Conservation (phyloP, 345 rosid genomes). For the Aegle marmelos region DNA sequence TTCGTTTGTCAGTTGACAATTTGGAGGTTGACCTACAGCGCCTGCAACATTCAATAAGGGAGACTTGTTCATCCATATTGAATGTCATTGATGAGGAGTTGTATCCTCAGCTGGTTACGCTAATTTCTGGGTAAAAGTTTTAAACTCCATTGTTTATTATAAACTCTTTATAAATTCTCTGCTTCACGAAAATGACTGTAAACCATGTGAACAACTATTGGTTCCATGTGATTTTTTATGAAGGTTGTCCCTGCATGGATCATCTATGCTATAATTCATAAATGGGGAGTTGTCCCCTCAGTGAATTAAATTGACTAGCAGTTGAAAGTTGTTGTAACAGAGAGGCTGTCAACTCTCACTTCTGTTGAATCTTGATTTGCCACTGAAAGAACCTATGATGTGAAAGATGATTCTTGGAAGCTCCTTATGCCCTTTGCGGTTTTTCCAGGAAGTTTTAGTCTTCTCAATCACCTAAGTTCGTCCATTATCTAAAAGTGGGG, state of each 20-base stretch:
- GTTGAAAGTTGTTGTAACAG: not conserved
- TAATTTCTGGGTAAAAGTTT: conserved; percentile 74
- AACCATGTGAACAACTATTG: not conserved
- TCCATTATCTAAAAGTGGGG: not conserved
- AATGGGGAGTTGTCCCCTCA: not conserved
- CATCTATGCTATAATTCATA: not conserved
- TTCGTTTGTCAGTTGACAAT: conserved; percentile 50
- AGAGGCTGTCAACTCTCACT: not conserved
- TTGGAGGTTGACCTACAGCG: conserved; percentile 45
- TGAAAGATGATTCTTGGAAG: not conserved
- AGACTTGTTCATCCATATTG: conserved; percentile 47
- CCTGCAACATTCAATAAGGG: conserved; percentile 61
- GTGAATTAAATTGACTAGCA: not conserved
- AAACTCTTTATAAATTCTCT: too few relatives aligned
- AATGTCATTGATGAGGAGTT: conserved; percentile 69
- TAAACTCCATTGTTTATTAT: too few relatives aligned
- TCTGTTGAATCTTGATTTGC: not conserved
- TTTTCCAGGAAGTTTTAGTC: not conserved
- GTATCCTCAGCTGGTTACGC: conserved; percentile 72
- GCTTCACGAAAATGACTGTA: not conserved
- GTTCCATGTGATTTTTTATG: not conserved
- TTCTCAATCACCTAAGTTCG: not conserved
- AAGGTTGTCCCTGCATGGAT: not conserved
- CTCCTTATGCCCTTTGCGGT: not conserved
- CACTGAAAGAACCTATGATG: not conserved